phyloP scores from a whole-genome alignment of 305 asterid species.

The Nicotiana rustica region DNA sequence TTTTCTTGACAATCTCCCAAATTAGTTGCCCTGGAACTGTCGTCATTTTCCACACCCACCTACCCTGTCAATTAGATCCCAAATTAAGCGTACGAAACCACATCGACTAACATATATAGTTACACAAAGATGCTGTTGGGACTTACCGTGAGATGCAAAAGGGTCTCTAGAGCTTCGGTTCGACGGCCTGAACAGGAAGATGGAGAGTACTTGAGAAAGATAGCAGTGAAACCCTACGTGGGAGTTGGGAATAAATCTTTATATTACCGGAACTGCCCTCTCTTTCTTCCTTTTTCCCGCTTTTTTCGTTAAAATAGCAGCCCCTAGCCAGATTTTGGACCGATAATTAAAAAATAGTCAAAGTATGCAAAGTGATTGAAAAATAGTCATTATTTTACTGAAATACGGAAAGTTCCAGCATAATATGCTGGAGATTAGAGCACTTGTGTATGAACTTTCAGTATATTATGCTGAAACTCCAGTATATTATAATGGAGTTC shows the following conservation, averaged over 20 bases:
- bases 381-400: no score
- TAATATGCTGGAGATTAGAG: no score
- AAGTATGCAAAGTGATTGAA: no score
- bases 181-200: conserved; percentile 18
- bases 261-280: conserved; percentile 18
- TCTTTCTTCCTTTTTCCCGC: background rate
- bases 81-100: background rate
- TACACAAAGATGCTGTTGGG: background rate
- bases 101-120: no score
- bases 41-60: conserved; percentile 61
- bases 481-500: no score
- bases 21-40: conserved; percentile 83
- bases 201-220: background rate
- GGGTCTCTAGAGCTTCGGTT: conserved; percentile 39
- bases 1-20: conserved; percentile 97
- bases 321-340: no score
- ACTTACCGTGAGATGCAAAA: background rate
- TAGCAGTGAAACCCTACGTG: background rate
- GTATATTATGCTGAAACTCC: no score
- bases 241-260: background rate
- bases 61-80: background rate
- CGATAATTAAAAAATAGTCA: no score
- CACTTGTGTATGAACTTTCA: no score
- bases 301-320: no score
- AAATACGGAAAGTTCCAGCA: no score